Conservation (phyloP, 768 basidiomycete species). For the Leccinum fibrillosum region DNA sequence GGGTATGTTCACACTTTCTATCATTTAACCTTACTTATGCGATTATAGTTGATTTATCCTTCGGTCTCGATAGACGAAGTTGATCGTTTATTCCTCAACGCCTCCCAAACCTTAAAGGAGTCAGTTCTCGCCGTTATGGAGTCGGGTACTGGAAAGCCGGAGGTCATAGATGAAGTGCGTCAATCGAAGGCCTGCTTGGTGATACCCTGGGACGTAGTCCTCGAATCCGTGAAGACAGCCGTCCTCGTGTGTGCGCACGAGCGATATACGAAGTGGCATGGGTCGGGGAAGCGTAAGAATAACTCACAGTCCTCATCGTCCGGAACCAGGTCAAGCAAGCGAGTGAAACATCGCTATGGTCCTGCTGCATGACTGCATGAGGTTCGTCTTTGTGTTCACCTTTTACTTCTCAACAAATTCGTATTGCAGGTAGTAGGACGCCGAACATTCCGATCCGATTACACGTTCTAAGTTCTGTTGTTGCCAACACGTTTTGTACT, state of each 20-base stretch:
- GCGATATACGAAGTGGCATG: neutral
- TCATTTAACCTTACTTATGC: too few relatives aligned
- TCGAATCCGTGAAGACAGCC: neutral
- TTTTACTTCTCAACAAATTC: too few relatives aligned
- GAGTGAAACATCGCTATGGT: neutral
- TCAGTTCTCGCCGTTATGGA: neutral
- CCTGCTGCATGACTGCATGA: too few relatives aligned
- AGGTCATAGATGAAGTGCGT: neutral
- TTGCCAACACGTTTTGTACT: too few relatives aligned
- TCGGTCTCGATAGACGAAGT: neutral
- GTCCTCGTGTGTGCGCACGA: neutral
- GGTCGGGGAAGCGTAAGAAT: neutral
- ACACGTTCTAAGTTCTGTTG: too few relatives aligned
- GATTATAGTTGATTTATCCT: neutral
- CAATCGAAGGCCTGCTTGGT: neutral
- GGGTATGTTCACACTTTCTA: neutral
- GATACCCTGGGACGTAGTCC: neutral
- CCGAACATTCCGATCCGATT: too few relatives aligned
- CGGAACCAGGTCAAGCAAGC: neutral
- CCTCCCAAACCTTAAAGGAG: neutral
- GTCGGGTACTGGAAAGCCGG: neutral
- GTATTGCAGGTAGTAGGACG: too few relatives aligned
- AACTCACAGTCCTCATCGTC: too few relatives aligned
- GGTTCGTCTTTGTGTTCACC: too few relatives aligned
- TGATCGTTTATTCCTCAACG: neutral